phyloP scores from a whole-genome alignment of 2,329 filamentous ascomycete genomes.

The Orbilia oligospora region DNA sequence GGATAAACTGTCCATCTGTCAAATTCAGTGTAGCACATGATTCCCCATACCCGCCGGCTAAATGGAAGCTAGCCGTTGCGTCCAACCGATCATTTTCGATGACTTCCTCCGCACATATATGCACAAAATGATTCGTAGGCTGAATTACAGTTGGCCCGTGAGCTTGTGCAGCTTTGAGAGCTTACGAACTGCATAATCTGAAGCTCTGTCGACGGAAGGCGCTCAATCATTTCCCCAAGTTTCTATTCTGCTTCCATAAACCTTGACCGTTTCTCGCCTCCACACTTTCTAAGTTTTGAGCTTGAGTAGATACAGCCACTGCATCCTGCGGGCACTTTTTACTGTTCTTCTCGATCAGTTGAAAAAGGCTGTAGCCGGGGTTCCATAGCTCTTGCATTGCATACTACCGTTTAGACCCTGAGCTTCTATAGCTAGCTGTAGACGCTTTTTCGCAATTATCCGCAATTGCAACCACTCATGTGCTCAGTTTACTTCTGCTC shows the following conservation, averaged over 20 bases:
- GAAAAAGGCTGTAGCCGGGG: constrained; percentile 20
- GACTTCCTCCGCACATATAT: constrained; percentile 37
- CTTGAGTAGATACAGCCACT: constrained; percentile 27
- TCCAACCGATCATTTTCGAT: constrained; percentile 16
- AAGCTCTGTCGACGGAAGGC: constrained; percentile 48
- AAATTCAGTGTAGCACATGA: constrained; percentile 42
- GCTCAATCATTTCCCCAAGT: constrained; percentile 29
- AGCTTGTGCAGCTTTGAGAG: constrained; percentile 15
- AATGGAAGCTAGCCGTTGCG: constrained; percentile 57
- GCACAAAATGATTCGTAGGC: constrained; percentile 24
- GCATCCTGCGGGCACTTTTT: constrained; percentile 52
- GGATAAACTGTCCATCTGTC: constrained; percentile 42
- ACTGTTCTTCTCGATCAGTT: constrained; percentile 19
- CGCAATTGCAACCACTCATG: constrained; percentile 30
- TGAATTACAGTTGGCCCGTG: constrained; percentile 35
- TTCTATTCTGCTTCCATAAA: constrained; percentile 44
- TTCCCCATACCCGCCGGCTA: constrained; percentile 61
- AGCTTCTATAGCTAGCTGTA: constrained; percentile 18
- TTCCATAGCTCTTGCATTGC: constrained; percentile 37
- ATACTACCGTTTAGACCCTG: constrained; percentile 21
- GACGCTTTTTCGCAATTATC: constrained; percentile 43
- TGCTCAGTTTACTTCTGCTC: constrained; percentile 20
- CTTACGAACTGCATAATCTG: constrained; percentile 39
- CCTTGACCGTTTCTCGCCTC: constrained; percentile 49
- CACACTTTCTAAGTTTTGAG: constrained; percentile 33